Base-by-base conservation (phyloP, 2,329 filamentous ascomycete species). In the Beauveria sp. region DNA sequence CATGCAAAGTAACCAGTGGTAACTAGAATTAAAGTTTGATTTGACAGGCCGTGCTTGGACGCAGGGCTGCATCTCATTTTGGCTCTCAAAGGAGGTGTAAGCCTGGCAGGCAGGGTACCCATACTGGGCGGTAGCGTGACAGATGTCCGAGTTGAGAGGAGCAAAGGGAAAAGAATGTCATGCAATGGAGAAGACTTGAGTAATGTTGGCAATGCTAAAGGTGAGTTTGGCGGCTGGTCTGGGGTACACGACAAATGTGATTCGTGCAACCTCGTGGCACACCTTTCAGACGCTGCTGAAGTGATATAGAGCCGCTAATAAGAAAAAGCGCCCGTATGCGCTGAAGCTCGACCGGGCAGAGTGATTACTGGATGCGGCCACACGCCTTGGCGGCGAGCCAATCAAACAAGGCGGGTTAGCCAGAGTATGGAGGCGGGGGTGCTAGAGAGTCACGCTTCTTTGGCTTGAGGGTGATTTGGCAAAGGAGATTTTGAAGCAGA, bases 291-390 rank as follows among this genome's bases (percentile, higher is more conserved):
- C 9, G 28, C 8, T 28, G 28, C 7, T 28, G 28, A 8, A 8
- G 28, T 31, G 28, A 2, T 31, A 31, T 9, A 31, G 2, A 4
- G 28, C 28, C 10, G 10, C 10, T 34, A 34, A 34, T 12, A 34
- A 34, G 10, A 34, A 34, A 34, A 12, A 5, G 31, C 31, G 31
- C 42, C 5, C n/a, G 2, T 16, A 9, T 38, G 31, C 55, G 14
- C 55, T 49, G 55, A 8, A 49, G 20, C 34, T 9, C 20, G 24
- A 20, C 40, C 45, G 8, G 31, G 28, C 31, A 24, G 26, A 40
- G 49, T 49, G 46, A 60, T 60, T 60, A 60, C 57, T 60, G 49
- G 38, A 60, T 60, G 40, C 49, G 57, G 57, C 49, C 40, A 60
- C 49, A 4, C 34, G 42, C 40, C 22, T n/a, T n/a, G n/a, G 57